Percentiles rank a stretch among this genome's conserved stretches.
Conservation (phyloP, 768 basidiomycete genomes). For the Rhizopogon vesiculosus region DNA sequence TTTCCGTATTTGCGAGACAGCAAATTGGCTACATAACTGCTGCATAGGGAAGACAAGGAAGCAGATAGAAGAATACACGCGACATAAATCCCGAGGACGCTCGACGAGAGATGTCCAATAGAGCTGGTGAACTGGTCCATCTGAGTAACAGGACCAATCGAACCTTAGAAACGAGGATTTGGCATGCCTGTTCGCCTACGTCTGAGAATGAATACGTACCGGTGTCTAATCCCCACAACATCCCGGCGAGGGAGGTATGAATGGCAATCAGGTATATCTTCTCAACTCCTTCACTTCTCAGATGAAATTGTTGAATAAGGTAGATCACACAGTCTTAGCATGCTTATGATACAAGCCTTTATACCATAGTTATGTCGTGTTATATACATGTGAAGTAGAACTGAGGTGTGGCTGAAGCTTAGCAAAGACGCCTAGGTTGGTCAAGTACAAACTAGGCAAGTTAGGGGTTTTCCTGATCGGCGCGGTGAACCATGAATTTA, state of each 20-base stretch:
- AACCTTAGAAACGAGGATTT: slow-evolving; percentile 12
- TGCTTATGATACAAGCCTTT: slow-evolving; percentile 9
- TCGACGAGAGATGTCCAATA: slow-evolving; percentile 32
- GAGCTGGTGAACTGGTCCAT: slow-evolving; percentile 40
- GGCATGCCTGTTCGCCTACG: not conserved
- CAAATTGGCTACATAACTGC: slow-evolving; percentile 40
- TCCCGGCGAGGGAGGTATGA: slow-evolving; percentile 21
- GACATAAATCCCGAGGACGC: slow-evolving; percentile 39
- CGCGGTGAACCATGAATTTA: not conserved
- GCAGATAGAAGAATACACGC: slow-evolving; percentile 40
- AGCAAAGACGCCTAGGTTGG: no score
- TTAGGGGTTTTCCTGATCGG: not conserved
- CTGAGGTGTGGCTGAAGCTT: no score
- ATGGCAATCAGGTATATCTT: slow-evolving; percentile 22
- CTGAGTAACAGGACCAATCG: slow-evolving; percentile 41
- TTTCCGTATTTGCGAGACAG: slow-evolving; percentile 44
- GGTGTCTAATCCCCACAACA: slow-evolving; percentile 29
- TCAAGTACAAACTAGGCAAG: not conserved
- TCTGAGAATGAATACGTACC: slow-evolving; percentile 7
- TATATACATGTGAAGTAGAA: no score
- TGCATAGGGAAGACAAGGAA: slow-evolving; percentile 31
- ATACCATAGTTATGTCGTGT: no score
- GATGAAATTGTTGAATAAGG: no score
- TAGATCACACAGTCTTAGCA: no score
- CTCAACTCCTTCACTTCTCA: not conserved